Evolutionary conservation across 306 rosid species (phyloP), one percentile per base, ranked within the genome.

Genomic region (Chamaecrista fasciculata): DNA sequence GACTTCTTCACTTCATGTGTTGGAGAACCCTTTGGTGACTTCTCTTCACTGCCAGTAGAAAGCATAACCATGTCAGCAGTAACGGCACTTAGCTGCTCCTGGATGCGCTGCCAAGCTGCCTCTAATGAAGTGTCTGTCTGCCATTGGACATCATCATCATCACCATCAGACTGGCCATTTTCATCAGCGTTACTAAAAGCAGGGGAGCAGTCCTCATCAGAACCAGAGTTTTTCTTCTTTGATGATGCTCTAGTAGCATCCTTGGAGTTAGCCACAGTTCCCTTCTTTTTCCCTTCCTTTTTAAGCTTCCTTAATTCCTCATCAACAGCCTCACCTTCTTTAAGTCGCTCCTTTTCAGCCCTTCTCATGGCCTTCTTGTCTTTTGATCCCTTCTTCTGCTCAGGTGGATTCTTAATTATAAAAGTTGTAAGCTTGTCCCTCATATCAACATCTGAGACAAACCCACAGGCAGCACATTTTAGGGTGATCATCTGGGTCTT

Each of bases 21-120:
- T 0, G 91, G 76, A 50, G 84, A 76, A 73, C 74, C 76, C 49
- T 79, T 84, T 33, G 61, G 74, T 2, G 81, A 53, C 61, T 73
- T 81, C n/a, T 78, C 64, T 68, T 83, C 88, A 67, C 79, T 86
- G 0, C 50, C 11, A 0, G 86, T 81, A 23, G 86, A 73, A 9
- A 86, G 91, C 83, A 83, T 76, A 62, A 86, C 88, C 91, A 86
- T 86, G 21, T 83, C 88, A 53, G 88, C 86, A 44, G 88, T 86
- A 21, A 42, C 86, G 4, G 86, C 81, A 65, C 84, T 86, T 61
- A 86, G 53, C 80, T 86, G 91, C 73, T 86, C 91, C 83, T 83
- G 88, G 29, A 83, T 81, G 18, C 88, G 82, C 78, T 73, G 81
- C 33, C 62, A 69, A 25, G 86, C 91, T 40, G 91, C 91, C 56